These are phyloP conservation scores for Mycocentrospora acerina DNA, from an alignment of 2,329 filamentous ascomycete species.

Conservation along the genomic window DNA sequence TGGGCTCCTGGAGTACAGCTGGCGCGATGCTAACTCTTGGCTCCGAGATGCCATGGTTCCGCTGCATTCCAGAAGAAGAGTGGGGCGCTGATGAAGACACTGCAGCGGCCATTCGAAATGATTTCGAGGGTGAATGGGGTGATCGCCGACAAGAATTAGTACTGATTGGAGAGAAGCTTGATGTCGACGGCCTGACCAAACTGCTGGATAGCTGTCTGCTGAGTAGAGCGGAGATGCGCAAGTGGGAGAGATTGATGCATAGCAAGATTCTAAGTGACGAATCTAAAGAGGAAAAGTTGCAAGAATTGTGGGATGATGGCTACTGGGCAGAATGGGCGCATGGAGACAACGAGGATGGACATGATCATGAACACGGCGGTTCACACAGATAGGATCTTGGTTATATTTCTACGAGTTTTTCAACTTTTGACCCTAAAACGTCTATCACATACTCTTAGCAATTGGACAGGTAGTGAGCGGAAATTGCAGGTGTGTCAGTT, in stretches of 20 bases:
- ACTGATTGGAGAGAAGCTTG: conserved; percentile 69
- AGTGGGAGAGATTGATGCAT: conserved; percentile 45
- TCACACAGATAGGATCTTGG: no score
- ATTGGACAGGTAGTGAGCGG: no score
- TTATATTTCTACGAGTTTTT: no score
- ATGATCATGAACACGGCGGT: conserved; percentile 19
- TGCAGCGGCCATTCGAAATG: conserved; percentile 49
- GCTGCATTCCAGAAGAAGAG: conserved; percentile 56
- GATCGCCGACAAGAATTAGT: conserved; percentile 72
- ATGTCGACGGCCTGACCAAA: conserved; percentile 53
- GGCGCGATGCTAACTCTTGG: conserved; percentile 64
- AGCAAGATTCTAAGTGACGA: conserved; percentile 28
- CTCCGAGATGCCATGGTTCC: conserved; percentile 61
- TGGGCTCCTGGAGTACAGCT: conserved; percentile 65
- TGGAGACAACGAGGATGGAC: conserved; percentile 35
- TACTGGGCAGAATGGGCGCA: conserved; percentile 56
- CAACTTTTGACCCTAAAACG: no score
- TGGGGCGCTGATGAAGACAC: conserved; percentile 55
- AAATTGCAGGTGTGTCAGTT: no score
- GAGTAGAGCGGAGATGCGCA: conserved; percentile 56
- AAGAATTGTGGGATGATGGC: conserved; percentile 59
- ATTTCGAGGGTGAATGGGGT: conserved; percentile 60
- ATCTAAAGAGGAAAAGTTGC: conserved; percentile 50
- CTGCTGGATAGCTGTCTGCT: conserved; percentile 64
- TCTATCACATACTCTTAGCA: no score